These are phyloP conservation scores for Leucaena leucocephala DNA, from an alignment of 306 rosid species.

Conservation along the genomic window DNA sequence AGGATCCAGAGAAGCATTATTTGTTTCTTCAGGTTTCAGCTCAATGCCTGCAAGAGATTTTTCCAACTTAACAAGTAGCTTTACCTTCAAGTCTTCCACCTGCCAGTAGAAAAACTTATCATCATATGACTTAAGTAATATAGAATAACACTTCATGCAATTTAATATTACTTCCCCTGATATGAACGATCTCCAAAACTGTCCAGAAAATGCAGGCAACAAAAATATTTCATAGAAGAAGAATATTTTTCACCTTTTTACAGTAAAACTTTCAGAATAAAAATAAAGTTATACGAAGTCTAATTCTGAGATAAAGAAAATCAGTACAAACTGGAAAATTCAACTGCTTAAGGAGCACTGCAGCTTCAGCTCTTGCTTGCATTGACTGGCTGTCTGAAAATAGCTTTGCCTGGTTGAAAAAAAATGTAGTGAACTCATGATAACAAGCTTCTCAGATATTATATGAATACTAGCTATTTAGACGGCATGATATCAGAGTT, in stretches of 20 bases:
- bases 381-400: conserved; percentile 92
- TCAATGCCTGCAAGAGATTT: conserved; percentile 69
- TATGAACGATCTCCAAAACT: conserved; percentile 14
- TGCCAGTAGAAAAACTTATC: conserved; percentile 50
- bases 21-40: conserved; percentile 62
- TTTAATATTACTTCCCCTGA: background rate
- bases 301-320: conserved; percentile 2
- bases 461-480: conserved; percentile 7
- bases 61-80: conserved; percentile 81
- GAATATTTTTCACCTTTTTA: background rate
- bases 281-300: conserved; percentile 5
- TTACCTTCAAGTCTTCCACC: conserved; percentile 81
- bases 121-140: conserved; percentile 30
- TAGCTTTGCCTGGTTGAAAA: conserved; percentile 70
- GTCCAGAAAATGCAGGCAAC: conserved; percentile 11
- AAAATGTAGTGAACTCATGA: conserved; percentile 38
- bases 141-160: conserved; percentile 10
- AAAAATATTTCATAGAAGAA: background rate
- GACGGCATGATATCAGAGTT: conserved; percentile 23
- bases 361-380: conserved; percentile 95
- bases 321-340: conserved; percentile 74
- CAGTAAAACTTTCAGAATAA: conserved; percentile 23
- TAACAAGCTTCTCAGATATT: conserved; percentile 13
- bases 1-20: conserved; percentile 50
- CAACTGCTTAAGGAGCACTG: conserved; percentile 91